Evolutionary conservation across 2,329 filamentous ascomycete species (phyloP).

Genomic region (Pseudocercospora fuligena): DNA sequence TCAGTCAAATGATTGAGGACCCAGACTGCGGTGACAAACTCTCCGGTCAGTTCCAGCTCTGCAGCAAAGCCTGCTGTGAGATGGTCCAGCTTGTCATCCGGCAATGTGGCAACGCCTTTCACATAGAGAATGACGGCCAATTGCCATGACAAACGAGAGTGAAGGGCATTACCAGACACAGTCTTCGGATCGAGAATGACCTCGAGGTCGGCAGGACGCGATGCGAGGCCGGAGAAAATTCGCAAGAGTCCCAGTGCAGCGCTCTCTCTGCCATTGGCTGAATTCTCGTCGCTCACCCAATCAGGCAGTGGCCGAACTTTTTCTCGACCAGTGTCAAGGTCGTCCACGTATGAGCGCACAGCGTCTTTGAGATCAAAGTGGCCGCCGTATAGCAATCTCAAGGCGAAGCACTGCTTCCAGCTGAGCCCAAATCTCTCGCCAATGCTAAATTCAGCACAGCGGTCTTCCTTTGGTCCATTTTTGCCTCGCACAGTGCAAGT

Average conservation of each 20-base stretch:
- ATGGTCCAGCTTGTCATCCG: constrained; percentile 61
- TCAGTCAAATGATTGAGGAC: constrained; percentile 40
- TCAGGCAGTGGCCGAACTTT: constrained; percentile 71
- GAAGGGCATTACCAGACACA: constrained; percentile 73
- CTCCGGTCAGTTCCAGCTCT: constrained; percentile 38
- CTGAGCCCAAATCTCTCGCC: constrained; percentile 83
- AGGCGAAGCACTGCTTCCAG: constrained; percentile 91
- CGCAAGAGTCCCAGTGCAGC: constrained; percentile 86
- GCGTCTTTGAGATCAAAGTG: constrained; percentile 70
- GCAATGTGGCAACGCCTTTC: constrained; percentile 31
- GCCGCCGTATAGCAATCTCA: constrained; percentile 87
- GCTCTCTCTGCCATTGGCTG: constrained; percentile 67
- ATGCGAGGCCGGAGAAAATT: constrained; percentile 48
- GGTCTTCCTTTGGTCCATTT: constrained; percentile 77
- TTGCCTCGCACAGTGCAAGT: constrained; percentile 82
- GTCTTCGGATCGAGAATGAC: constrained; percentile 77
- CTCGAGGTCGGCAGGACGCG: constrained; percentile 58
- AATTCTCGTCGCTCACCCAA: constrained; percentile 45
- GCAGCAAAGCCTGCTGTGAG: constrained; percentile 59
- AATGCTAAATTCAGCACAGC: constrained; percentile 78
- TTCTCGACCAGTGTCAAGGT: constrained; percentile 73
- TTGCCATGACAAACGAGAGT: constrained; percentile 82
- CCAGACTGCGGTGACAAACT: constrained; percentile 37
- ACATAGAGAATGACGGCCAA: constrained; percentile 65
- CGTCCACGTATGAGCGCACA: constrained; percentile 72